Percentiles rank a stretch among this genome's conserved stretches.
phyloP scores from a whole-genome alignment of 768 basidiomycete genomes.

The Mycena rosella region DNA sequence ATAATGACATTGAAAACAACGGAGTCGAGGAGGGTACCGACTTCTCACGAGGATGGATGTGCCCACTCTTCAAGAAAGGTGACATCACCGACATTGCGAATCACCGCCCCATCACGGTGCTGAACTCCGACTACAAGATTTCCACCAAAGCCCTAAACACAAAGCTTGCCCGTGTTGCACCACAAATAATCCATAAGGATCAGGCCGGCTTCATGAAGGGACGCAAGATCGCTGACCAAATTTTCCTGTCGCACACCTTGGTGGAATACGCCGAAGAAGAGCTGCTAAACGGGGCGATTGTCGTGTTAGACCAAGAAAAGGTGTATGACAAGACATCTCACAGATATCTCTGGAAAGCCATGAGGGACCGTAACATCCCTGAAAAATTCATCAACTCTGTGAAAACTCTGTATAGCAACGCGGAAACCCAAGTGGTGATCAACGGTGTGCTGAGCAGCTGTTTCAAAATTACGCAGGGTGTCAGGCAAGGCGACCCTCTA shows the following conservation, averaged over 20 bases:
- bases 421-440: slow-evolving; percentile 3
- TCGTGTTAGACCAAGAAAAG: too few species aligned
- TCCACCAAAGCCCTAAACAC: neutral
- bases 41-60: neutral
- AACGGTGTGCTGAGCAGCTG: neutral
- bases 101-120: neutral
- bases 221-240: neutral
- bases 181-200: neutral
- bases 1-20: neutral
- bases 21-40: neutral
- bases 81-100: neutral
- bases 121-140: slow-evolving; percentile 5
- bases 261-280: neutral
- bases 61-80: neutral
- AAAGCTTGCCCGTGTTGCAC: neutral
- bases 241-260: neutral
- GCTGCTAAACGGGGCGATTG: neutral
- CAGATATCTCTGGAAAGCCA: neutral
- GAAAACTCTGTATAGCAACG: neutral
- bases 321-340: neutral
- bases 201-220: slow-evolving; percentile 8
- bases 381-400: neutral
- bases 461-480: neutral
- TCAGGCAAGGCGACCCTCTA: slow-evolving; percentile 6
- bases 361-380: neutral